Evolutionary conservation across 768 basidiomycete species (phyloP).

Genomic region (Suillus subluteus): DNA sequence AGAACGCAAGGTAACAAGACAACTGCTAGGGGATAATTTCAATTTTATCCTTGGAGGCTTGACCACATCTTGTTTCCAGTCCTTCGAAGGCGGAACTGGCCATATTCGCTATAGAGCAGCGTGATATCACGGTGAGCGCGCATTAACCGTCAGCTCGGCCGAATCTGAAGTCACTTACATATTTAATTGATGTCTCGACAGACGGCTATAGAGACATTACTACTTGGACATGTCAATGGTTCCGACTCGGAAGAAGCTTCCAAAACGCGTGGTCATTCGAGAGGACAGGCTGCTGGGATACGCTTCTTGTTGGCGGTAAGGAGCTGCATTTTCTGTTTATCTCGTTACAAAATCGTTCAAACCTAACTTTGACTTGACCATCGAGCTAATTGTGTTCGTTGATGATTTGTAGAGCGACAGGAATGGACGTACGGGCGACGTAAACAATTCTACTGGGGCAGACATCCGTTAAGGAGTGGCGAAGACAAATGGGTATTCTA

Average conservation of each 20-base stretch:
- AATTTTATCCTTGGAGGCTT: not conserved
- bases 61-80: not conserved
- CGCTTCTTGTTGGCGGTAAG: conserved; percentile 3
- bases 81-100: not conserved
- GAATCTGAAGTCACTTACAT: not conserved
- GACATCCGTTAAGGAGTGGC: not conserved
- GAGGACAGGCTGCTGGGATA: conserved; percentile 6
- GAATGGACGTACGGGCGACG: not conserved
- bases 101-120: conserved; percentile 5
- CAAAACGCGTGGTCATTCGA: not conserved
- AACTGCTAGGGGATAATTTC: not conserved
- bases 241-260: not conserved
- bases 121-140: conserved; percentile 1
- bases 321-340: not conserved
- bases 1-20: not conserved
- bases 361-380: not conserved
- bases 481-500: conserved; percentile 9
- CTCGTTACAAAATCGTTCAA: not conserved
- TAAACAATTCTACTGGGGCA: conserved; percentile 7
- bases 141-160: not conserved
- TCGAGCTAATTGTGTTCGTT: not conserved
- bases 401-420: not conserved
- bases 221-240: not conserved
- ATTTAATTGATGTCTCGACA: not conserved
- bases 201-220: conserved; percentile 4